A percentile compares a stretch with the other conserved stretches of the same genome.
phyloP scores from a whole-genome alignment of 441 rosid genomes.

The Capsella rubella region DNA sequence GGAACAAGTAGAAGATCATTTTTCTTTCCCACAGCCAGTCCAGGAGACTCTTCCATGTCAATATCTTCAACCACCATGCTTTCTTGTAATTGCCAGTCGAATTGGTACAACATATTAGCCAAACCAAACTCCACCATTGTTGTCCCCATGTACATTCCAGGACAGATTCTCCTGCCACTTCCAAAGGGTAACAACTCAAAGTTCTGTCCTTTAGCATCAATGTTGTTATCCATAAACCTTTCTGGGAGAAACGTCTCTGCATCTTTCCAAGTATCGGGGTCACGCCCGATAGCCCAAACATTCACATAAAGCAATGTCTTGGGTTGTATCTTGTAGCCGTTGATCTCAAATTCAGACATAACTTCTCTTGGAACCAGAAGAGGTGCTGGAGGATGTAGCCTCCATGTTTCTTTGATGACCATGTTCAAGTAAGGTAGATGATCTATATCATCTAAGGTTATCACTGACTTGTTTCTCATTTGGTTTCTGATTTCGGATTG shows the following conservation, averaged over 20 bases:
- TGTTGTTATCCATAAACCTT: slow-evolving; percentile 53
- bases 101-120: slow-evolving; percentile 55
- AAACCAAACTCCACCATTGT: slow-evolving; percentile 47
- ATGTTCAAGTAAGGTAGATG: background rate
- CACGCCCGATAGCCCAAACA: slow-evolving; percentile 53
- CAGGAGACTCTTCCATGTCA: slow-evolving; percentile 54
- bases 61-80: slow-evolving; percentile 47
- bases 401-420: slow-evolving; percentile 8
- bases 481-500: background rate
- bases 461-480: background rate
- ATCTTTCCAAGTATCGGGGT: slow-evolving; percentile 57
- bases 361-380: background rate
- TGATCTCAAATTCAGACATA: background rate
- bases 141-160: slow-evolving; percentile 49
- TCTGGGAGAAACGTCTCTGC: slow-evolving; percentile 62
- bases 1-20: slow-evolving; percentile 53
- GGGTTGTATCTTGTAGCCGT: slow-evolving; percentile 2
- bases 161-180: slow-evolving; percentile 62
- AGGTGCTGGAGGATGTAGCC: background rate
- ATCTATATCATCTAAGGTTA: background rate
- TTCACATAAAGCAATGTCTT: background rate
- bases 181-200: slow-evolving; percentile 67
- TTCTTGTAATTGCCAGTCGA: slow-evolving; percentile 56
- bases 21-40: slow-evolving; percentile 48
- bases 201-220: slow-evolving; percentile 59